Evolutionary conservation across 345 rosid species (phyloP), one percentile per base, ranked within the genome.

Genomic region (Aurinia saxatilis): DNA sequence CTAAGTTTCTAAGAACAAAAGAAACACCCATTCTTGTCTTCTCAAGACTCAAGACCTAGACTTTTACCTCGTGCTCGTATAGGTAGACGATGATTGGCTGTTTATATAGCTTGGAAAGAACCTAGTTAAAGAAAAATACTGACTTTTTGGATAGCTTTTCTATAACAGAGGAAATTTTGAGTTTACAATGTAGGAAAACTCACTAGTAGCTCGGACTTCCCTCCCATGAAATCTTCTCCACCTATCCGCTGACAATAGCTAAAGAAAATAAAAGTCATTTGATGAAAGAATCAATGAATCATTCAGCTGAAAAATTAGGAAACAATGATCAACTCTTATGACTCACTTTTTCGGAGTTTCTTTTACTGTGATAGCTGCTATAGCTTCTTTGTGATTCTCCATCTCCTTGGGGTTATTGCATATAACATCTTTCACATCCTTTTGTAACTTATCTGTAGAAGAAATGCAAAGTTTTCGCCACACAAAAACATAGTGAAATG

Each of bases 131-230:
- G 29, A 45, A 63, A 50, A 45, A 41, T n/a, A 40, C 10, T 35
- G 1, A 27, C 11, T 9, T 29, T 27, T 49, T 15, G 16, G 11
- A 48, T 15, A 0, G 12, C 5, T 21, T 37, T 19, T 21, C 5
- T 23, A 17, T 49, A 45, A 42, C 15, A 8, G 30, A 8, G 30
- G 5, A 0, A n/a, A 4, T 12, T 16, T 6, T 34, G 57, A 23
- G 13, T 17, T 46, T 47, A 27, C 30, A 65, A 50, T 33, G 60
- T 8, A 44, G 7, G 3, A 13, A 15, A 41, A 79, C 88, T 72
- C 60, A 92, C 96, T 81, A 92, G 80, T 29, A 88, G 75, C 79
- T 92, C 98, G 2, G 98, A 85, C 66, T 91, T 92, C 37, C 98
- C 98, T 50, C 98, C 98, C 96, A 93, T 88, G 60, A 88, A 88